Evolutionary conservation across 179 eudicot genomes (phyloP), one percentile per base, ranked within the genome.

Genomic region (Actinidia chinensis): DNA sequence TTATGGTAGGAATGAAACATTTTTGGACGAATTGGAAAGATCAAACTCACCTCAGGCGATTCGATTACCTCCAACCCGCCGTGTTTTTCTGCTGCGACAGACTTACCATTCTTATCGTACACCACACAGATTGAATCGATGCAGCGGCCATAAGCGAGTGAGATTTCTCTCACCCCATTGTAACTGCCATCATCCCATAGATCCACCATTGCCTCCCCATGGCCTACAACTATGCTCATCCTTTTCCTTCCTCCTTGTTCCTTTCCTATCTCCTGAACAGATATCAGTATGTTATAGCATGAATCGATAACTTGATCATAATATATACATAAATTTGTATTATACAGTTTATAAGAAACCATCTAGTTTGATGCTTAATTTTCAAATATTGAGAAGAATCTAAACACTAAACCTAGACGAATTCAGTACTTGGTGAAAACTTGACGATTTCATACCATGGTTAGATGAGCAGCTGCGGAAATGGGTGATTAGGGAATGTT

Each of bases 151-250:
- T 86, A 87, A 17, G 75, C 82, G 2, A 90, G 79, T 22, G 60
- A 79, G 60, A 90, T 83, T 75, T 89, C 92, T 77, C 90, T 83
- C 3, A 90, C 82, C 5, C 94, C 94, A 17, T 15, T 65, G 72
- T 80, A 85, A 63, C 76, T 58, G 25, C 94, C 89, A 55, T 90
- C 94, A 48, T 90, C 90, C 94, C 94, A 90, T 18, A 3, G 76
- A 51, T 43, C 92, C 92, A 7, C 94, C 92, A 12, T 79, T 76
- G 8, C 94, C 94, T 66, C 92, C 92, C 88, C 94, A 90, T 63
- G 92, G 90, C 87, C 89, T 14, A 85, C 85, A 11, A 67, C 81
- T 40, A 84, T 71, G 25, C 44, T 82, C 74, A 76, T 83, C 77
- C 8, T 84, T 71, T 73, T 82, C 59, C 78, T 79, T 14, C 51